Base-by-base conservation (phyloP, 495 filamentous ascomycete genomes). In the Neohortaea acidophila region DNA sequence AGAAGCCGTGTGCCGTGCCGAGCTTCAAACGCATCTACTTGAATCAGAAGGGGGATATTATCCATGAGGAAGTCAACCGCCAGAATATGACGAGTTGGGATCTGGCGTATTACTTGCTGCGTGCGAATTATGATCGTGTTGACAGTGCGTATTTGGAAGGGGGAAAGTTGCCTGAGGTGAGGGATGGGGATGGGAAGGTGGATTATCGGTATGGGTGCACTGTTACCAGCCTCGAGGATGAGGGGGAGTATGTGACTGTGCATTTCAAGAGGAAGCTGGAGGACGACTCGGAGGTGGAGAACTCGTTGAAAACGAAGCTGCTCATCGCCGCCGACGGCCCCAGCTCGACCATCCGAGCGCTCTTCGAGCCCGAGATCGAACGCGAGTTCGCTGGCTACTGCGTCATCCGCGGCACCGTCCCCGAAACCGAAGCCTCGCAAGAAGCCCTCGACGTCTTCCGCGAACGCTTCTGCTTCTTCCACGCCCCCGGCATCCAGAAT, bases 301-400 rank as follows among this genome's bases (percentile, higher is more conserved):
- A 56, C 2, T 37, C 38, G 3, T 38, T 44, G 8, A 24, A 15
- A 9, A 67, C 61, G 7, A 67, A 73, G 47, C 45, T 67, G 8
- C 49, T 74, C 21, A 47, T 76, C 42, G 72, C 56, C 4, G 69
- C 70, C 26, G 70, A 76, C 53, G 72, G 72, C 2, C 61, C 69
- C 0, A 64, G 58, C 51, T 74, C 70, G 18, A 64, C 61, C 2
- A 48, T 74, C 13, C 61, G 70, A 13, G 53, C 50, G 15, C 49
- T 69, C 7, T 52, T 73, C 7, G 43, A 59, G 23, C 66, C 67
- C 0, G 44, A 54, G 5, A 56, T 67, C 3, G 38, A 66, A 41
- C 51, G 70, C 9, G 66, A 49, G n/a, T 73, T 73, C 47, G 65
- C 64, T 0, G 72, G 70, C 7, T 73, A 74, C 53, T 63, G 63